Conservation (phyloP, 2,329 filamentous ascomycete genomes). For the Hypoxylon sp. region DNA sequence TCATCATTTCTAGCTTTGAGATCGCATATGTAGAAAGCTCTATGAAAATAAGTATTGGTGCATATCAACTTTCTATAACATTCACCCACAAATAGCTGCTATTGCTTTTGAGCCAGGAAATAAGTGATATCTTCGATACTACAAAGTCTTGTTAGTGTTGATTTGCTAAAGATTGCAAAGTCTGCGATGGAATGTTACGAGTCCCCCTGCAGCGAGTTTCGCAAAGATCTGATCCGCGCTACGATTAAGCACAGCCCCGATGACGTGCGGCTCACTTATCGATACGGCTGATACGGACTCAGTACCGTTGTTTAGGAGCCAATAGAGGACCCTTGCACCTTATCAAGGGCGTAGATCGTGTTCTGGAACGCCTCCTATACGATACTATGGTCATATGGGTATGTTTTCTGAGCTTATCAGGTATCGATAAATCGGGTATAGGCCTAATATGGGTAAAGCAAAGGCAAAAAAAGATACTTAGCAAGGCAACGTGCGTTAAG, state of each 20-base stretch:
- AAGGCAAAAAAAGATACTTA: too few species aligned
- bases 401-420: too few species aligned
- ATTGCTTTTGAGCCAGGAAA: not conserved
- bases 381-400: too few species aligned
- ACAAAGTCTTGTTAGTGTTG: not conserved
- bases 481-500: too few species aligned
- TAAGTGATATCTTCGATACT: not conserved
- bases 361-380: constrained; percentile 26
- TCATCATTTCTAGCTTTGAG: not conserved
- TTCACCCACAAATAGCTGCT: not conserved
- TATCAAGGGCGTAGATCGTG: constrained; percentile 21
- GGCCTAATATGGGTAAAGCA: too few species aligned
- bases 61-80: not conserved
- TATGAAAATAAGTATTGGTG: not conserved
- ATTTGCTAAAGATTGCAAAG: not conserved
- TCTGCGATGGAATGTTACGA: constrained; percentile 13
- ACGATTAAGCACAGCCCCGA: constrained; percentile 30
- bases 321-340: constrained; percentile 16
- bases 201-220: constrained; percentile 32
- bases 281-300: constrained; percentile 15
- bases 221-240: constrained; percentile 33
- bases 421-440: too few species aligned
- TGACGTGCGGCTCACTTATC: constrained; percentile 35
- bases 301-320: constrained; percentile 7
- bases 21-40: not conserved